A percentile compares a stretch with the other conserved stretches of the same genome.
Evolutionary conservation across 2,329 filamentous ascomycete species (phyloP).

Genomic region (Fusarium liriodendri): DNA sequence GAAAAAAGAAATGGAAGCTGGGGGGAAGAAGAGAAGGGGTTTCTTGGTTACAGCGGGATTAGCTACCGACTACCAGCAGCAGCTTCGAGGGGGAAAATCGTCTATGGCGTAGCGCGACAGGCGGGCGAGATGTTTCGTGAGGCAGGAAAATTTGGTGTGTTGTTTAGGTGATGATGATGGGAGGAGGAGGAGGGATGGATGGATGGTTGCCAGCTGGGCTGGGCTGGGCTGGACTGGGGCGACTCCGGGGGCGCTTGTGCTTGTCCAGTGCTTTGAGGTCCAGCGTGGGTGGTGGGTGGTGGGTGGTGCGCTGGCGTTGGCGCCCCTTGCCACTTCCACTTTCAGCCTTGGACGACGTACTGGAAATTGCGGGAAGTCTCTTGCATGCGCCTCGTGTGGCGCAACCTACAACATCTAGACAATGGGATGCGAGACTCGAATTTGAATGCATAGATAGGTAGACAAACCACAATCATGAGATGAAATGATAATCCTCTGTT

Average conservation of each 20-base stretch:
- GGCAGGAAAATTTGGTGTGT: constrained; percentile 32
- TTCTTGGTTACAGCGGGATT: constrained; percentile 3
- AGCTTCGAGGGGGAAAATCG: constrained; percentile 30
- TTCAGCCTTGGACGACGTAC: constrained; percentile 25
- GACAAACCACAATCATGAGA: not conserved
- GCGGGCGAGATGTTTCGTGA: constrained; percentile 19
- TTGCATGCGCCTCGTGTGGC: constrained; percentile 34
- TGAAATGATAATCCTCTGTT: not conserved
- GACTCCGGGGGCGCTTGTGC: constrained; percentile 2
- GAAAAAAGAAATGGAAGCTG: constrained; percentile 22
- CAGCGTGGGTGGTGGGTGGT: not conserved
- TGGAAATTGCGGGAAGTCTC: constrained; percentile 28
- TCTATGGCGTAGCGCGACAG: constrained; percentile 22
- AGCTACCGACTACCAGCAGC: constrained; percentile 37
- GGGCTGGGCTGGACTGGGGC: not conserved
- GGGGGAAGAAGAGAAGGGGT: constrained; percentile 5
- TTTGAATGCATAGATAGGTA: not conserved
- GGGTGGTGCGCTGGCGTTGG: constrained; percentile 1
- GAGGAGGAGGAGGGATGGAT: constrained; percentile 29
- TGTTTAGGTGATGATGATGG: constrained; percentile 39
- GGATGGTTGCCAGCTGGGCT: constrained; percentile 24
- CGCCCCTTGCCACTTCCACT: constrained; percentile 17
- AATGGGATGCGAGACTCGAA: not conserved
- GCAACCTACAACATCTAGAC: not conserved
- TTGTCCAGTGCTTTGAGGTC: not conserved